Conservation (phyloP, 1,284 basidiomycete genomes). For the Moesziomyces globuligerus region DNA sequence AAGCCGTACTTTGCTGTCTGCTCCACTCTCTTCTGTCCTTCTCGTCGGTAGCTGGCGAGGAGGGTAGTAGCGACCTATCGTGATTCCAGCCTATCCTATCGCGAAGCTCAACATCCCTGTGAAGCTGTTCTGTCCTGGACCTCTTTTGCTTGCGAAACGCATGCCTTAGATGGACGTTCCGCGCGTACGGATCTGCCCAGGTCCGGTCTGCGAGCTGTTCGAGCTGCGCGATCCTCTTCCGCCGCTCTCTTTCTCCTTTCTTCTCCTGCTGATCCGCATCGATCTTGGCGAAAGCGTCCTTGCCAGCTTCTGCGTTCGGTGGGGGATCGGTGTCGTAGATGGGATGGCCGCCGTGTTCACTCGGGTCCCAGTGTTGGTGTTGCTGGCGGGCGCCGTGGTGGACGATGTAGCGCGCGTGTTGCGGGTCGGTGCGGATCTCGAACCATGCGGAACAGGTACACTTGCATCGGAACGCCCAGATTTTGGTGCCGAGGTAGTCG, state of each 20-base stretch:
- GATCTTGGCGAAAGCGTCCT: conserved; percentile 84
- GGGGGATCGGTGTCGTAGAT: conserved; percentile 75
- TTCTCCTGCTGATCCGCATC: conserved; percentile 86
- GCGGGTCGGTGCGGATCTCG: conserved; percentile 93
- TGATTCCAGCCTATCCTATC: conserved; percentile 66
- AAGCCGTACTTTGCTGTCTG: neutral
- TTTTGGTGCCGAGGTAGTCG: conserved; percentile 92
- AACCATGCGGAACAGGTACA: conserved; percentile 95
- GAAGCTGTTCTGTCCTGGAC: conserved; percentile 75
- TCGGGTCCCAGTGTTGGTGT: conserved; percentile 94
- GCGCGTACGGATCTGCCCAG: conserved; percentile 83
- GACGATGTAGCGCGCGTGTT: conserved; percentile 97
- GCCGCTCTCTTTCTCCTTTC: conserved; percentile 75
- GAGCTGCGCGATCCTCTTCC: conserved; percentile 81
- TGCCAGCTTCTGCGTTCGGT: conserved; percentile 73
- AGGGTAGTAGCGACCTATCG: conserved; percentile 10
- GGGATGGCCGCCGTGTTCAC: conserved; percentile 91
- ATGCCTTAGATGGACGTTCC: conserved; percentile 79
- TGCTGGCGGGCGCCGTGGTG: conserved; percentile 87
- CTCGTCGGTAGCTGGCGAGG: neutral
- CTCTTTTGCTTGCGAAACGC: conserved; percentile 87
- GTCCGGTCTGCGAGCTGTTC: conserved; percentile 78
- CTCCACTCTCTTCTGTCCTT: neutral
- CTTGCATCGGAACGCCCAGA: conserved; percentile 94
- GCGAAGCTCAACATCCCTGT: conserved; percentile 77